phyloP scores from a whole-genome alignment of 2,329 filamentous ascomycete species.

The Alternaria burnsii region DNA sequence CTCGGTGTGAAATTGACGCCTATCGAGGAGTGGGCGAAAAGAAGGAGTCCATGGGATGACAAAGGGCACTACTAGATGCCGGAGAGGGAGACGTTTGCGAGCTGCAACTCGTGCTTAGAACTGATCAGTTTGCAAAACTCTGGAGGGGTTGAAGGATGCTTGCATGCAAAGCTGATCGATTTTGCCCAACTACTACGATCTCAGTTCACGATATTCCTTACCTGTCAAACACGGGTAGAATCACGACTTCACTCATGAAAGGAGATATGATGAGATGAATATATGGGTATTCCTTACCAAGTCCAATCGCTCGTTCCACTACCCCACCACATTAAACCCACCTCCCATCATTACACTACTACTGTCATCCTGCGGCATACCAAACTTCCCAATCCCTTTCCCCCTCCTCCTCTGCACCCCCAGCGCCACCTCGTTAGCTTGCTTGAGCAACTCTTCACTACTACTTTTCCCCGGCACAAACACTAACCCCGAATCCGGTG shows the following conservation, averaged over 20 bases:
- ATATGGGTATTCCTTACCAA: not conserved
- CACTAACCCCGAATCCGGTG: slow-evolving; percentile 36
- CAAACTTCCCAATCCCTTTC: slow-evolving; percentile 20
- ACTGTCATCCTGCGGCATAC: slow-evolving; percentile 1
- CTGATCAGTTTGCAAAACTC: not conserved
- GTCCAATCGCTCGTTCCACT: no score
- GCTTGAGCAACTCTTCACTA: slow-evolving; percentile 36
- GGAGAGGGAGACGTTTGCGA: not conserved
- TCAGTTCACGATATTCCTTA: not conserved
- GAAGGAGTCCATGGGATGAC: slow-evolving; percentile 29
- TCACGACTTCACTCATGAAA: not conserved
- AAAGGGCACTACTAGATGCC: slow-evolving; percentile 19
- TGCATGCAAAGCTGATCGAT: not conserved
- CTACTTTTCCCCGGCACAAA: slow-evolving; percentile 43
- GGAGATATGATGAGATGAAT: not conserved
- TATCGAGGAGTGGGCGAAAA: slow-evolving; percentile 51
- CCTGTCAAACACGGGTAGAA: not conserved
- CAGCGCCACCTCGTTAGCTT: slow-evolving; percentile 39
- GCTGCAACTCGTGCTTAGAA: not conserved
- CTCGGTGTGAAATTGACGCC: slow-evolving; percentile 43
- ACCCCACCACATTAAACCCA: not conserved
- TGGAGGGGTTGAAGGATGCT: not conserved
- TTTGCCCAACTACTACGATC: not conserved
- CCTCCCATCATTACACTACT: not conserved
- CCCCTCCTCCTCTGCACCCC: slow-evolving; percentile 24